These are phyloP conservation scores for Pelargonium exstipulatum DNA, from an alignment of 441 rosid species.

Conservation along the genomic window DNA sequence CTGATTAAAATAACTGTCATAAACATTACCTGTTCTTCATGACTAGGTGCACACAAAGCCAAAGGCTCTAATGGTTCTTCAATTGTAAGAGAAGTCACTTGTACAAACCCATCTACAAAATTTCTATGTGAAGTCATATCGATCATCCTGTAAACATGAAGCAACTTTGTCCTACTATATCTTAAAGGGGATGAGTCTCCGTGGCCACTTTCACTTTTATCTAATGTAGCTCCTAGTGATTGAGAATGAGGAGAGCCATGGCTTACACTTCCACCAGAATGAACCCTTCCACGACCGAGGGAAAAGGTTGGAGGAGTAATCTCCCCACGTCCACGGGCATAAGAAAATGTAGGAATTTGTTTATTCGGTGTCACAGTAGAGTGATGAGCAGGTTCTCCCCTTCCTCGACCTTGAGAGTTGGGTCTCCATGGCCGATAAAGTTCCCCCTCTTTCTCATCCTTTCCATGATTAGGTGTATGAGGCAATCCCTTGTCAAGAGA, in stretches of 20 bases:
- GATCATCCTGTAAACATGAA: constrained; percentile 63
- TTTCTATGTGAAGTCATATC: constrained; percentile 40
- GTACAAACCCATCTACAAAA: constrained; percentile 50
- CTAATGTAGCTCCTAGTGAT: constrained; percentile 36
- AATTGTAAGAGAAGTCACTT: constrained; percentile 67
- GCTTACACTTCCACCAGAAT: constrained; percentile 45
- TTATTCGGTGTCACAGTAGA: constrained; percentile 54
- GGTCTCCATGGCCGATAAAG: constrained; percentile 85
- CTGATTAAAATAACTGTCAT: constrained; percentile 8
- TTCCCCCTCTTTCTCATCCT: constrained; percentile 73
- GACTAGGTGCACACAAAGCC: constrained; percentile 63
- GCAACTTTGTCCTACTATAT: constrained; percentile 71
- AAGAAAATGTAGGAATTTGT: constrained; percentile 52
- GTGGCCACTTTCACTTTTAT: constrained; percentile 51
- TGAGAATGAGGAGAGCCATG: constrained; percentile 40
- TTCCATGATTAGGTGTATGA: constrained; percentile 44
- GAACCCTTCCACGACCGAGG: constrained; percentile 59
- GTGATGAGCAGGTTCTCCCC: constrained; percentile 65
- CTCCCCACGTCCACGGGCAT: constrained; percentile 71
- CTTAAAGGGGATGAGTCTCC: constrained; percentile 45
- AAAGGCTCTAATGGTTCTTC: constrained; percentile 72
- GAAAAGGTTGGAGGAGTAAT: constrained; percentile 45
- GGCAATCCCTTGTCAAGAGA: constrained; percentile 52
- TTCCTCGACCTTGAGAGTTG: constrained; percentile 59
- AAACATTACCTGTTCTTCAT: constrained; percentile 65